A percentile compares a stretch with the other conserved stretches of the same genome.
These are phyloP conservation scores for Mycena epipterygia DNA, from an alignment of 768 basidiomycete species.

Conservation along the genomic window DNA sequence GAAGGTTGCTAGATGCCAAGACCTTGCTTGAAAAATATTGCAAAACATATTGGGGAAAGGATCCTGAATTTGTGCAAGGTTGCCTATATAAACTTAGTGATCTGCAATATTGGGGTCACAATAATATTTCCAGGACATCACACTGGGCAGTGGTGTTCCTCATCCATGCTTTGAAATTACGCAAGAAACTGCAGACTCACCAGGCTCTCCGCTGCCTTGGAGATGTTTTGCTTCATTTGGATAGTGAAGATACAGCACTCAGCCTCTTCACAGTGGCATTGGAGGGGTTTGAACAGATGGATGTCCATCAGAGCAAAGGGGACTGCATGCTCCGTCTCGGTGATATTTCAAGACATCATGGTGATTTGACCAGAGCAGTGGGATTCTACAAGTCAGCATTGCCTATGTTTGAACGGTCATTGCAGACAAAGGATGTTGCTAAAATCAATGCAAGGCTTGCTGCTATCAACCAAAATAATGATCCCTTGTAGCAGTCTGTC, in stretches of 20 bases:
- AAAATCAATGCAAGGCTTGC: not conserved
- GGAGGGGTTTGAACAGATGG: not conserved
- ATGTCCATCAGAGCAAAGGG: not conserved
- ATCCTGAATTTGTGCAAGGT: not conserved
- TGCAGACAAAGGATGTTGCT: not conserved
- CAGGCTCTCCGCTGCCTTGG: constrained; percentile 6
- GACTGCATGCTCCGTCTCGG: not conserved
- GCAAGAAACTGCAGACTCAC: not conserved
- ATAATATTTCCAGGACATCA: not conserved
- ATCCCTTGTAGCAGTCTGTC: no score
- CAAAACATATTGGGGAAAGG: not conserved
- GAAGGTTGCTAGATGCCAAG: not conserved
- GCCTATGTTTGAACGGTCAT: not conserved
- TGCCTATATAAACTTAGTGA: not conserved
- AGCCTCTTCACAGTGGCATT: not conserved
- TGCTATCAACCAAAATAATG: no score
- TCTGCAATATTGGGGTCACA: not conserved
- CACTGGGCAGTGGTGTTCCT: not conserved
- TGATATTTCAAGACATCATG: not conserved
- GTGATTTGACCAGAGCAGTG: not conserved
- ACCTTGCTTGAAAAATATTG: not conserved
- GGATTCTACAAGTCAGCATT: not conserved
- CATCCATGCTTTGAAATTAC: not conserved
- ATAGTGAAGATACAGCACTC: not conserved
- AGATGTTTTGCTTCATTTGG: not conserved